Evolutionary conservation across 306 rosid genomes (phyloP), one percentile per base, ranked within the genome.

Genomic region (Crataegus laevigata): DNA sequence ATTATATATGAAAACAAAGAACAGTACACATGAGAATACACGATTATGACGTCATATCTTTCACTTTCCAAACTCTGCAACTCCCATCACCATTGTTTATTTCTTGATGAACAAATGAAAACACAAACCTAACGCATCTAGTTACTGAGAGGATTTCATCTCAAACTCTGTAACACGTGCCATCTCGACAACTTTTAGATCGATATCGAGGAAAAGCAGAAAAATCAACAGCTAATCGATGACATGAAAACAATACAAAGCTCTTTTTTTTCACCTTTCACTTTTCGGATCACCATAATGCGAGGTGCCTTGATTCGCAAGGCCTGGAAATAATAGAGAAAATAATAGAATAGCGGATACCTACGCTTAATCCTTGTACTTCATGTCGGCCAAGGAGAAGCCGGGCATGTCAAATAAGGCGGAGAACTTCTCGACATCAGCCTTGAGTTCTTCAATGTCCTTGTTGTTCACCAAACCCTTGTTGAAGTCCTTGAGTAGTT

Each of bases 401-500:
- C 98, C 98, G 2, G 98, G 97, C 98, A 93, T 91, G 77, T 93
- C 96, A 24, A 93, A 93, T 21, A 90, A 79, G 70, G 88, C 54
- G 0, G 98, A 29, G 72, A 93, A 91, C 81, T 93, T 93, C 85
- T 93, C 97, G 42, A 93, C 96, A 73, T 93, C 98, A 14, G 79
- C 87, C 88, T 91, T 91, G 82, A 93, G 98, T 12, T 70, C 75
- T 80, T 89, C 96, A 42, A 93, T 88, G 13, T 88, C 91, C 85
- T 93, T 89, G 86, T 91, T 93, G 87, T 88, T 89, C 74, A 81
- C 86, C 66, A 93, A 78, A 3, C 98, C 98, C 86, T 91, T 93
- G 92, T 89, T 93, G 93, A 93, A 93, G 86, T 93, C 98, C 85
- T 93, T 93, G 90, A 93, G 81, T 66, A 93, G 91, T 80, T 93